phyloP scores from a whole-genome alignment of 306 rosid species.

The Psophocarpus tetragonolobus region DNA sequence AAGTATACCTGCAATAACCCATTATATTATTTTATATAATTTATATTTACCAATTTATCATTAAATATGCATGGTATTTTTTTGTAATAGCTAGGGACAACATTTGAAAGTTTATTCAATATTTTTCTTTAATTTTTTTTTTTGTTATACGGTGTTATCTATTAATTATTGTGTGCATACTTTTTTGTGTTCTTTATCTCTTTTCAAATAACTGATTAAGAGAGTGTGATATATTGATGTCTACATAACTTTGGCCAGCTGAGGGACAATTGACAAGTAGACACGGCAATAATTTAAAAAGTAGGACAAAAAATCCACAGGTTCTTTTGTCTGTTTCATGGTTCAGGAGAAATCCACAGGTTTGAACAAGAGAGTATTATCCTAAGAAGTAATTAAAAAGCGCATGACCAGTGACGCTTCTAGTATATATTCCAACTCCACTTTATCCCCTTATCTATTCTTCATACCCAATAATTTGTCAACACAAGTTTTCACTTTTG shows the following conservation, averaged over 20 bases:
- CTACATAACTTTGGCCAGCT: not conserved
- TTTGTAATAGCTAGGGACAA: too few species aligned
- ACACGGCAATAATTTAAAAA: not conserved
- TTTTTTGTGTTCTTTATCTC: too few species aligned
- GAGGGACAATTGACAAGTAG: not conserved
- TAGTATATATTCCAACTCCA: slow-evolving; percentile 20
- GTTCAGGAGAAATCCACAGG: not conserved
- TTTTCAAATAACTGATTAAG: too few species aligned
- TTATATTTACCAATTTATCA: too few species aligned
- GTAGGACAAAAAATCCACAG: not conserved
- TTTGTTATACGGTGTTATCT: too few species aligned
- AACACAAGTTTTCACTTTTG: not conserved
- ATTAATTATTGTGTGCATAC: too few species aligned
- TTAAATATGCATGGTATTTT: too few species aligned
- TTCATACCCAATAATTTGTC: not conserved
- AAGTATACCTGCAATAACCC: too few species aligned
- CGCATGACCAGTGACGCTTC: not conserved
- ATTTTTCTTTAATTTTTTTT: too few species aligned
- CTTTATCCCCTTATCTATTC: slow-evolving; percentile 2
- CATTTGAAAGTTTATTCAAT: too few species aligned
- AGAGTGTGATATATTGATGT: too few species aligned
- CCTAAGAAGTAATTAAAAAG: not conserved
- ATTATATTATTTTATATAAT: too few species aligned
- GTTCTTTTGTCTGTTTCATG: not conserved
- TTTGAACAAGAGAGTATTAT: not conserved